A percentile compares a stretch with the other conserved stretches of the same genome.
These are phyloP conservation scores for Amaranthus cruentus DNA, from an alignment of 148 eudicot genomes.

Conservation along the genomic window DNA sequence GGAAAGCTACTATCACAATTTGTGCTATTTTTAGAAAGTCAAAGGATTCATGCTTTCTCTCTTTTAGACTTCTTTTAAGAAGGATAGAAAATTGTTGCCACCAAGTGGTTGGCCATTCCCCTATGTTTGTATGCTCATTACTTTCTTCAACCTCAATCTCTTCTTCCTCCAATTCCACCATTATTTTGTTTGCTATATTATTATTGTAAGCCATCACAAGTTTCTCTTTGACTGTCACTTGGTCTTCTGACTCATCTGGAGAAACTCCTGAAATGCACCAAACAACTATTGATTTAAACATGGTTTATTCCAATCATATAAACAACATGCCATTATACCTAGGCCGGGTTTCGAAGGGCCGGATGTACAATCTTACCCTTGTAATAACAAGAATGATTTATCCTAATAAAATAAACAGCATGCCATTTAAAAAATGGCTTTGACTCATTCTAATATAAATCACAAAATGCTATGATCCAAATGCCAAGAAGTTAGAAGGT, in stretches of 20 bases:
- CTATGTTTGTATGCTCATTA: constrained; percentile 18
- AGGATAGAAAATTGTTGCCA: constrained; percentile 31
- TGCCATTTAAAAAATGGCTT: no score
- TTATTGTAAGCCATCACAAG: constrained; percentile 44
- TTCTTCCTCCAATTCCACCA: constrained; percentile 31
- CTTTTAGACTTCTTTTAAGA: constrained; percentile 51
- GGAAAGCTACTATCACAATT: constrained; percentile 40
- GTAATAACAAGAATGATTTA: no score
- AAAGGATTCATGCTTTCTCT: constrained; percentile 57
- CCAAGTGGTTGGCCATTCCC: constrained; percentile 65
- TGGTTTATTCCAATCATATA: no score
- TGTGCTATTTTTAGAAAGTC: constrained; percentile 42
- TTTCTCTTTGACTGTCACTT: constrained; percentile 33
- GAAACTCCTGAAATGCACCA: constrained; percentile 36
- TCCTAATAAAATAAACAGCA: no score
- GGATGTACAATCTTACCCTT: no score
- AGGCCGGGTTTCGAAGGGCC: no score
- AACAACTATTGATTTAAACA: neutral
- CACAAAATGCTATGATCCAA: no score
- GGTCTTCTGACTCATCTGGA: constrained; percentile 45
- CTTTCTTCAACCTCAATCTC: constrained; percentile 5
- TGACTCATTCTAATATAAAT: no score
- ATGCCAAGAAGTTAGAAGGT: no score
- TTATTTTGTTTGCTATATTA: constrained; percentile 38
- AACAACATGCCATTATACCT: no score